Evolutionary conservation across 805 yeast species (phyloP).

Genomic region (Tetrapisispora iriomotensis): DNA sequence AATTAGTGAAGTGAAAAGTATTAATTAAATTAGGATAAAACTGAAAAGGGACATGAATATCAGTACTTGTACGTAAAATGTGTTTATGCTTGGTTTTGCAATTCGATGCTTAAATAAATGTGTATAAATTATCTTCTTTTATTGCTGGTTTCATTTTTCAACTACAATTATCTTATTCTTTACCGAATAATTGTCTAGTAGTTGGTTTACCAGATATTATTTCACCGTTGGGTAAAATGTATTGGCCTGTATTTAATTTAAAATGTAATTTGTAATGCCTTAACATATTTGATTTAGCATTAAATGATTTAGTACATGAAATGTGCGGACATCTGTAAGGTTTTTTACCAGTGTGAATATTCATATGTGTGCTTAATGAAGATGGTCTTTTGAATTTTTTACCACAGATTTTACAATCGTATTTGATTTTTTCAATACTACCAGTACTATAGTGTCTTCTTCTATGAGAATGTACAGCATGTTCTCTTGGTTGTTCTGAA

Average conservation of each 20-base stretch:
- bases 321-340: constrained; percentile 65
- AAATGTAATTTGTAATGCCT: constrained; percentile 25
- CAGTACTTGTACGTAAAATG: no score
- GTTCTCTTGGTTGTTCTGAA: not conserved
- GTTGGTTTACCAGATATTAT: constrained; percentile 10
- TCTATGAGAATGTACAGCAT: not conserved
- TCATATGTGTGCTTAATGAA: constrained; percentile 66
- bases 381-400: constrained; percentile 83
- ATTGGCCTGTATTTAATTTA: constrained; percentile 12
- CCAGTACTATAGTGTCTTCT: constrained; percentile 2
- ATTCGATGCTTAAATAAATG: no score
- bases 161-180: not conserved
- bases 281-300: constrained; percentile 26
- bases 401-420: constrained; percentile 61
- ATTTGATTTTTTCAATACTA: constrained; percentile 7
- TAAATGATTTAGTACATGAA: constrained; percentile 57
- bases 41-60: no score
- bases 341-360: constrained; percentile 82
- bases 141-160: not conserved
- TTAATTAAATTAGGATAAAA: no score
- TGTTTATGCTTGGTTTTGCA: no score
- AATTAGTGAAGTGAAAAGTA: not conserved
- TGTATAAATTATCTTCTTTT: no score
- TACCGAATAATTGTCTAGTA: constrained; percentile 11
- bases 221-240: constrained; percentile 16